A percentile compares a stretch with the other conserved stretches of the same genome.
phyloP scores from a whole-genome alignment of 179 eudicot genomes.

The Beta macrorhiza region DNA sequence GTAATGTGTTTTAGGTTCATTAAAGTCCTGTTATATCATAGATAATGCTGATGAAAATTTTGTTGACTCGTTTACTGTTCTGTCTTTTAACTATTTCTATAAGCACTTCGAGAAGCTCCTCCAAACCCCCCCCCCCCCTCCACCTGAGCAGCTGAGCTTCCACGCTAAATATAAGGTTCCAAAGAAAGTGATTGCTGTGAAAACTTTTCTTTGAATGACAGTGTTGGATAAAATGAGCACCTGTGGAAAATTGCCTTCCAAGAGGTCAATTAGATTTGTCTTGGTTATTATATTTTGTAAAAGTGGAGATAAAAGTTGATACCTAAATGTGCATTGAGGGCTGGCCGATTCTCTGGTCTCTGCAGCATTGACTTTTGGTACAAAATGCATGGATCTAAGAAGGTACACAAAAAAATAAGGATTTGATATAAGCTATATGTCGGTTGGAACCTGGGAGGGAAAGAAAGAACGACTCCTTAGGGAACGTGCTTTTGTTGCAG shows the following conservation, averaged over 20 bases:
- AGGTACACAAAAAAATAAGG: no score
- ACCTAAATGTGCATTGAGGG: background rate
- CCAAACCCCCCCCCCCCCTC: background rate
- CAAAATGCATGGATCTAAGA: background rate
- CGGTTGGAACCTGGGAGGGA: background rate
- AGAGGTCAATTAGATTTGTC: background rate
- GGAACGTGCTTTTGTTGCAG: no score
- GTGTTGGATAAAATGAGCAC: background rate
- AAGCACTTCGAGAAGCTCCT: background rate
- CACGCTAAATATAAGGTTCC: background rate
- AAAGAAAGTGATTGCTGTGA: background rate
- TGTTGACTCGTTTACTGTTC: background rate
- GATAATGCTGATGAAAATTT: background rate
- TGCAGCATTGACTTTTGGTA: background rate
- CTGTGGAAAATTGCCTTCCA: background rate
- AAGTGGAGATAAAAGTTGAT: background rate
- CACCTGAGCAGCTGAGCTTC: background rate
- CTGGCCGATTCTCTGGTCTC: background rate
- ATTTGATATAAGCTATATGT: no score
- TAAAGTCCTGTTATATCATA: background rate
- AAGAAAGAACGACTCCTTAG: background rate
- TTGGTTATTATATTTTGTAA: background rate
- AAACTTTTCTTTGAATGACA: background rate
- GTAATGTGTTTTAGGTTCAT: background rate
- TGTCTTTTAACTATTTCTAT: background rate